Percentiles rank a stretch among this genome's conserved stretches.
Evolutionary conservation across 768 basidiomycete species (phyloP).

Genomic region (Glaciozyma antarctica): DNA sequence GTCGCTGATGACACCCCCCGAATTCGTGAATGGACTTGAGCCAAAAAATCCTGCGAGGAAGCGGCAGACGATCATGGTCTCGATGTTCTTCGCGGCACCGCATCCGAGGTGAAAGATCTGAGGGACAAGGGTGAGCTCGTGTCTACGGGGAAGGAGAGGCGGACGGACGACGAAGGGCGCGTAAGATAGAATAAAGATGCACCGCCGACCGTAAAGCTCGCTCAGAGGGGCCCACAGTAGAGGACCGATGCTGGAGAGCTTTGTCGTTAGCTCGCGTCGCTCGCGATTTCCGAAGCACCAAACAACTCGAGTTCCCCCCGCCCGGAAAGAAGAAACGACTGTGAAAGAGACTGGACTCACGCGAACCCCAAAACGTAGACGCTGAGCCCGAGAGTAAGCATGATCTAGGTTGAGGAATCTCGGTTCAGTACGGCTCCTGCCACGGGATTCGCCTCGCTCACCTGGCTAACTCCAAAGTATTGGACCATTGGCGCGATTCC

Average conservation of each 20-base stretch:
- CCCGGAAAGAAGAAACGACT: no score
- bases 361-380: slow-evolving; percentile 1
- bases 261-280: not conserved
- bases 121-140: not conserved
- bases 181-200: slow-evolving; percentile 46
- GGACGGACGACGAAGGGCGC: slow-evolving; percentile 41
- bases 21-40: not conserved
- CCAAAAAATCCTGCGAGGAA: slow-evolving; percentile 42
- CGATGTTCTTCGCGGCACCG: slow-evolving; percentile 53
- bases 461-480: not conserved
- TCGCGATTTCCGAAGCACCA: no score
- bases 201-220: slow-evolving; percentile 41
- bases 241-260: not conserved
- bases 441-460: not conserved
- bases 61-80: slow-evolving; percentile 52
- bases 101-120: slow-evolving; percentile 45
- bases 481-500: not conserved
- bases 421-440: not conserved
- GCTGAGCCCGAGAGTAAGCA: not conserved
- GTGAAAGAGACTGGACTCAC: no score
- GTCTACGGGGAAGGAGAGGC: not conserved
- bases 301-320: no score
- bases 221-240: slow-evolving; percentile 27
- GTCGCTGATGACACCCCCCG: not conserved
- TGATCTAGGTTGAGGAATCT: no score